Conservation (phyloP, 2,329 filamentous ascomycete species). For the Aspergillus brunneoviolaceus region DNA sequence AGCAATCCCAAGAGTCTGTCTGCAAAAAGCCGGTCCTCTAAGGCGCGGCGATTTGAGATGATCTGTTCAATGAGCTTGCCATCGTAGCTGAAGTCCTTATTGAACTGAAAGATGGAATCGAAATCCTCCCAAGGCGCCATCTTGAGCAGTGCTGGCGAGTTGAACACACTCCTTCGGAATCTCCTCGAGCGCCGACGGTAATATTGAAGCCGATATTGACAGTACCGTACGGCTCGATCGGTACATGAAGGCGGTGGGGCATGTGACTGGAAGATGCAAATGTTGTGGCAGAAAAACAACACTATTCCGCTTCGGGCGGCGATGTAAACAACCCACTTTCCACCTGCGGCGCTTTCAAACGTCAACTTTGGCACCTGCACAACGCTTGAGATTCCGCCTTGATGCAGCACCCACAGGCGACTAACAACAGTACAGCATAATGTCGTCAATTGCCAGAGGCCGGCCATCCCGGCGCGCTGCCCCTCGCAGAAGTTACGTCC, state of each 20-base stretch:
- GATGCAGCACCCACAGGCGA: conserved; percentile 27
- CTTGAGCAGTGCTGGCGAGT: conserved; percentile 22
- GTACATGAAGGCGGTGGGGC: conserved; percentile 26
- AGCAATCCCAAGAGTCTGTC: conserved; percentile 72
- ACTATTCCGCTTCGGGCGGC: conserved; percentile 34
- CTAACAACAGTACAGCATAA: conserved; percentile 24
- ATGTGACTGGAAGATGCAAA: conserved; percentile 2
- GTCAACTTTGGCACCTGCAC: conserved; percentile 14
- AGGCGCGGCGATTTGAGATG: conserved; percentile 62
- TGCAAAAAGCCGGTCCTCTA: conserved; percentile 73
- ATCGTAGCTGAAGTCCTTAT: conserved; percentile 62
- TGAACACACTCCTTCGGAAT: neutral
- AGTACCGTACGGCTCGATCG: conserved; percentile 4
- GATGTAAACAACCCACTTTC: conserved; percentile 43
- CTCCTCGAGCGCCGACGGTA: neutral
- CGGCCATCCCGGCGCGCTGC: conserved; percentile 61
- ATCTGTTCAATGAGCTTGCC: conserved; percentile 63
- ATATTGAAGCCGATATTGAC: conserved; percentile 13
- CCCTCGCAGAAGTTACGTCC: conserved; percentile 68
- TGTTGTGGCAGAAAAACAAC: conserved; percentile 36
- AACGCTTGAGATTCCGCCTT: conserved; percentile 21
- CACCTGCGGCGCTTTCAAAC: conserved; percentile 19
- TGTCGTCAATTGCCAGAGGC: conserved; percentile 44
- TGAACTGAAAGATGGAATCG: conserved; percentile 64
- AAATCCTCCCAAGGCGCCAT: conserved; percentile 61